These are phyloP conservation scores for Myxozyma vanderwaltii DNA, from an alignment of 805 yeast genomes.

Conservation along the genomic window DNA sequence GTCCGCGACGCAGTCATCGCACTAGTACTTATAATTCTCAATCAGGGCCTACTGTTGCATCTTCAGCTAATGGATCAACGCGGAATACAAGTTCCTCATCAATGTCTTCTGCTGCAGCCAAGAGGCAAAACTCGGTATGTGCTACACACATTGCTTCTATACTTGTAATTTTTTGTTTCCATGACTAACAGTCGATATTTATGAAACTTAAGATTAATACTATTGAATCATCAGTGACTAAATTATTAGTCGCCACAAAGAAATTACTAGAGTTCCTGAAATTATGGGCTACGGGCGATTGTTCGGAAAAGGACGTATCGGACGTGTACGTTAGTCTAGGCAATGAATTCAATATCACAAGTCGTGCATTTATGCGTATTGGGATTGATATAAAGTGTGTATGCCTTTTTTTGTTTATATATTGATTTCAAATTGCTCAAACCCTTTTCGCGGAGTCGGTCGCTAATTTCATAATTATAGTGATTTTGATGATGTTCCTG, in stretches of 20 bases:
- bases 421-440: background rate
- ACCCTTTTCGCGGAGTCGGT: too few relatives aligned
- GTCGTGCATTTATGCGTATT: conserved; percentile 73
- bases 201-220: conserved; percentile 39
- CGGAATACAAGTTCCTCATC: background rate
- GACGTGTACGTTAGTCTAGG: conserved; percentile 90
- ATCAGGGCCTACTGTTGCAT: background rate
- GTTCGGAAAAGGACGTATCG: conserved; percentile 80
- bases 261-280: conserved; percentile 82
- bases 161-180: background rate
- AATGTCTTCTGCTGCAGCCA: background rate
- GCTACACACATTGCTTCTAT: background rate
- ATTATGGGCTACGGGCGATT: conserved; percentile 84
- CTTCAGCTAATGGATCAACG: background rate
- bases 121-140: conserved; percentile 8
- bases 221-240: conserved; percentile 75
- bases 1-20: background rate
- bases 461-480: too few relatives aligned
- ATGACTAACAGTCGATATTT: background rate
- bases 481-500: conserved; percentile 91
- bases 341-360: conserved; percentile 85
- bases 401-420: background rate
- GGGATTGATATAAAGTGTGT: conserved; percentile 64
- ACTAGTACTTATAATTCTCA: background rate
- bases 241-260: conserved; percentile 83